phyloP scores from a whole-genome alignment of 495 filamentous ascomycete genomes.

The Hypoxylon intermedium region DNA sequence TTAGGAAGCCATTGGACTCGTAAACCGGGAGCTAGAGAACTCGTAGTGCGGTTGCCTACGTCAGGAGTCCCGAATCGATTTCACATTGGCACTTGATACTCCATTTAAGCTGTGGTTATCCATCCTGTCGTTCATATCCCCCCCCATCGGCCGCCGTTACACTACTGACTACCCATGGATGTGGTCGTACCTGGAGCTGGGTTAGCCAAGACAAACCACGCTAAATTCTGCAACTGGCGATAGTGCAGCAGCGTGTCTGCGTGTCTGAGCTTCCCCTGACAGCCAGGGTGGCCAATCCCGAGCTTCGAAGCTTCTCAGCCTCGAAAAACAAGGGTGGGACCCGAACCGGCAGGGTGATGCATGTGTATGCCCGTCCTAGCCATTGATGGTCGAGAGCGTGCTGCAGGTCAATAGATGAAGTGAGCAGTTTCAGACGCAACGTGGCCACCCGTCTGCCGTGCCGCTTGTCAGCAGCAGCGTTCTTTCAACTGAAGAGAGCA shows the following conservation, averaged over 20 bases:
- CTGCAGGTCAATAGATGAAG: too few species aligned
- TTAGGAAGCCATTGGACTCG: not conserved
- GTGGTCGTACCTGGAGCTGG: constrained; percentile 11
- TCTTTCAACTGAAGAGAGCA: constrained; percentile 9
- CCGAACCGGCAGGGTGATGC: constrained; percentile 12
- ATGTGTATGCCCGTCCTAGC: constrained; percentile 5
- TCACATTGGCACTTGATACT: constrained; percentile 5
- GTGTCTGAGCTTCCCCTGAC: constrained; percentile 21
- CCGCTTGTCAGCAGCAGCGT: constrained; percentile 25
- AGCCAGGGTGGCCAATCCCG: constrained; percentile 19
- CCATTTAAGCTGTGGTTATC: constrained; percentile 27
- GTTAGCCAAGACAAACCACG: constrained; percentile 6
- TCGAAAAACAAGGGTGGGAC: constrained; percentile 29
- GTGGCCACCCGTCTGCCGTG: constrained; percentile 38
- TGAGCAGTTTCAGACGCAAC: constrained; percentile 23
- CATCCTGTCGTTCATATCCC: constrained; percentile 29
- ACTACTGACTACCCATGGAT: too few species aligned
- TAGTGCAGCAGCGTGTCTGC: constrained; percentile 28
- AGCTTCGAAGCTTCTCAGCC: constrained; percentile 15
- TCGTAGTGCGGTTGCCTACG: constrained; percentile 21
- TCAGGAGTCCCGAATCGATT: constrained; percentile 19
- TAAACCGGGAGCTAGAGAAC: constrained; percentile 16
- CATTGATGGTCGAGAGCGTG: constrained; percentile 9
- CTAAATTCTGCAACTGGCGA: constrained; percentile 36
- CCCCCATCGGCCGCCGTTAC: constrained; percentile 8